Conservation (phyloP, 73 alveolate genomes). For the Paramecium caudatum region DNA sequence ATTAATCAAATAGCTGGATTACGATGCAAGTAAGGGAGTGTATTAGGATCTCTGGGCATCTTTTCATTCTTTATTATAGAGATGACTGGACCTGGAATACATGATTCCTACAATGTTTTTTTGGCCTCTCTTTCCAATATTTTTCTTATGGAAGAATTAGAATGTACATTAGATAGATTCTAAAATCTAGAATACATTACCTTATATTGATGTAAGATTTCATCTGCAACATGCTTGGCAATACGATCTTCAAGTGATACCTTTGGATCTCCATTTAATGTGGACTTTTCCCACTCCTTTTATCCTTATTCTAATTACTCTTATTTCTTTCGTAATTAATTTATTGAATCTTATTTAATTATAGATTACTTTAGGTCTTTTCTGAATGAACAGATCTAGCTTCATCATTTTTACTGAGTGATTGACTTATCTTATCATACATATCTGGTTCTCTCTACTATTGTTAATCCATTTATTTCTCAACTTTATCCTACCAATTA, state of each 20-base stretch:
- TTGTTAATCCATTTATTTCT: slow-evolving; percentile 74
- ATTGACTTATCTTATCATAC: slow-evolving; percentile 68
- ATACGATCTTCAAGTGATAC: slow-evolving; percentile 88
- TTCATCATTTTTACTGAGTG: slow-evolving; percentile 57
- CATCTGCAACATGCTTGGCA: slow-evolving; percentile 91
- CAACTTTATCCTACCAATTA: slow-evolving; percentile 83
- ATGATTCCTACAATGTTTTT: slow-evolving; percentile 68
- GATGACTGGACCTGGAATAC: slow-evolving; percentile 85
- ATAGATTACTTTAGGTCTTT: slow-evolving; percentile 49
- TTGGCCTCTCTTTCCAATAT: slow-evolving; percentile 90
- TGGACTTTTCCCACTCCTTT: slow-evolving; percentile 82
- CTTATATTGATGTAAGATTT: slow-evolving; percentile 80
- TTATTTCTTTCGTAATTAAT: slow-evolving; percentile 71
- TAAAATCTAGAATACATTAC: slow-evolving; percentile 69
- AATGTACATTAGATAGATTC: slow-evolving; percentile 80
- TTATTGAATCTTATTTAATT: slow-evolving; percentile 70
- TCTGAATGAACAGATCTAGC: slow-evolving; percentile 73
- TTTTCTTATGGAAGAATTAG: slow-evolving; percentile 84
- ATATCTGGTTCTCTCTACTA: slow-evolving; percentile 35
- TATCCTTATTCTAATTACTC: slow-evolving; percentile 74
- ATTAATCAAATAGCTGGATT: slow-evolving; percentile 90
- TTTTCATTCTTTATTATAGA: slow-evolving; percentile 85
- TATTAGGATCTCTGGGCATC: slow-evolving; percentile 83
- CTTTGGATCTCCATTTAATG: slow-evolving; percentile 70
- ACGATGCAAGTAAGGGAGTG: slow-evolving; percentile 92